Percentiles rank a stretch among this genome's conserved stretches.
Conservation (phyloP, 2,329 filamentous ascomycete species). For the Fusarium paranaense region DNA sequence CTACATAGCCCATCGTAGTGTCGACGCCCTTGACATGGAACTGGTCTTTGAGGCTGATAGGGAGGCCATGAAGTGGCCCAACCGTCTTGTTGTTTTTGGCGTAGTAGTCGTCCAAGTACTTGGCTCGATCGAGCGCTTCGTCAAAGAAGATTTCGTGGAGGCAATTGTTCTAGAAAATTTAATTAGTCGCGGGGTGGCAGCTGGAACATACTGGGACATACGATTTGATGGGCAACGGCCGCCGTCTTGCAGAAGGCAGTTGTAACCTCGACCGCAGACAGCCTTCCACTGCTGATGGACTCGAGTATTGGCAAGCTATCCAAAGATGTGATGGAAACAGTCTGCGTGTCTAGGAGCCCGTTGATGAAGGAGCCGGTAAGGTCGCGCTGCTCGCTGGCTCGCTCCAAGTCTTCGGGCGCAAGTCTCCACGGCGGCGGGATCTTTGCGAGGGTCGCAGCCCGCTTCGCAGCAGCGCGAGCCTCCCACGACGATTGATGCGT, state of each 20-base stretch:
- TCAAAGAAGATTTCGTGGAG: conserved; percentile 37
- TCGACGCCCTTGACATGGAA: conserved; percentile 68
- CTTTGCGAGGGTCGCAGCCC: conserved; percentile 18
- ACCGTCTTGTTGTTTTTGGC: conserved; percentile 4
- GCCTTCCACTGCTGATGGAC: not conserved
- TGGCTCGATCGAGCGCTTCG: conserved; percentile 25
- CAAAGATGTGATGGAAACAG: conserved; percentile 11
- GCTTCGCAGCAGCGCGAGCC: conserved; percentile 32
- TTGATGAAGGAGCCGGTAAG: conserved; percentile 37
- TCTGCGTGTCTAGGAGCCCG: conserved; percentile 17
- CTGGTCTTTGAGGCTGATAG: conserved; percentile 62
- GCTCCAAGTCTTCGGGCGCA: conserved; percentile 16
- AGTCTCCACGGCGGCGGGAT: conserved; percentile 40
- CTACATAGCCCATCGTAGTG: conserved; percentile 55
- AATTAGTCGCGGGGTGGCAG: no score
- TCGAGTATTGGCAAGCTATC: conserved; percentile 14
- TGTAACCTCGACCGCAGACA: conserved; percentile 55
- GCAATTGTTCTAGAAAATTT: conserved; percentile 24
- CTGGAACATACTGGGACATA: conserved; percentile 39
- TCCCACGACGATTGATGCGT: conserved; percentile 25
- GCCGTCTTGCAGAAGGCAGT: conserved; percentile 63
- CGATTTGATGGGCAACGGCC: conserved; percentile 66
- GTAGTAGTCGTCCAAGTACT: conserved; percentile 23
- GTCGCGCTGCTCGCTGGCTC: conserved; percentile 13
- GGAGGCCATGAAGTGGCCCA: conserved; percentile 39